These are phyloP conservation scores for Mycena pura DNA, from an alignment of 768 basidiomycete species.

Conservation along the genomic window DNA sequence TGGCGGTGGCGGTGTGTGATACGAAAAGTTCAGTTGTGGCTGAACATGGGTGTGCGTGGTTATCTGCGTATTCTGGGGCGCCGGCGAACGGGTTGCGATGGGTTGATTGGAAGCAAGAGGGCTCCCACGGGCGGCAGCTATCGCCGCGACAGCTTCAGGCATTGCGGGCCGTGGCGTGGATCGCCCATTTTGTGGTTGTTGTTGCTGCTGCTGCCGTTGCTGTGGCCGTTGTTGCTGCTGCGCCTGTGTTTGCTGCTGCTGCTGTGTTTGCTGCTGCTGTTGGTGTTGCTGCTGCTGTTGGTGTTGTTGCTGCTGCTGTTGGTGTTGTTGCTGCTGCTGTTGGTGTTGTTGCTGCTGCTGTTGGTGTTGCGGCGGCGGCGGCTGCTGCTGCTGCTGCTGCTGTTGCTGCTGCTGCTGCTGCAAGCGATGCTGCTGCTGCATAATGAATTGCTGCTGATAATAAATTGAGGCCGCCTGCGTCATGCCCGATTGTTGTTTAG, in stretches of 20 bases:
- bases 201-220: slow-evolving; percentile 26
- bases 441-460: slow-evolving; percentile 12
- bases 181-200: slow-evolving; percentile 29
- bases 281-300: slow-evolving; percentile 20
- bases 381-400: slow-evolving; percentile 22
- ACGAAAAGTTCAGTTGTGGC: slow-evolving; percentile 22
- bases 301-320: slow-evolving; percentile 19
- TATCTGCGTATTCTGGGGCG: slow-evolving; percentile 10
- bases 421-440: slow-evolving; percentile 21
- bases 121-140: slow-evolving; percentile 26
- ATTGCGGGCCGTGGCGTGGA: slow-evolving; percentile 17
- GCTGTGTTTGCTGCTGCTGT: slow-evolving; percentile 21
- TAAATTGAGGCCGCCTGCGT: slow-evolving; percentile 8
- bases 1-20: slow-evolving; percentile 15
- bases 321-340: slow-evolving; percentile 24
- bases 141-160: slow-evolving; percentile 14
- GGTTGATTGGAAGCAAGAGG: slow-evolving; percentile 17
- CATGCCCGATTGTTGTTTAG: slow-evolving; percentile 2
- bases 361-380: slow-evolving; percentile 19
- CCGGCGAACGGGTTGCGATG: slow-evolving; percentile 15
- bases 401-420: slow-evolving; percentile 20
- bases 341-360: slow-evolving; percentile 19
- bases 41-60: not conserved
- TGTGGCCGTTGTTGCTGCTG: too few species aligned
- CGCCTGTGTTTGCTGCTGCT: slow-evolving; percentile 20